Percentiles rank a stretch among this genome's conserved stretches.
Conservation (phyloP, 345 rosid species). For the Dimocarpus longan region DNA sequence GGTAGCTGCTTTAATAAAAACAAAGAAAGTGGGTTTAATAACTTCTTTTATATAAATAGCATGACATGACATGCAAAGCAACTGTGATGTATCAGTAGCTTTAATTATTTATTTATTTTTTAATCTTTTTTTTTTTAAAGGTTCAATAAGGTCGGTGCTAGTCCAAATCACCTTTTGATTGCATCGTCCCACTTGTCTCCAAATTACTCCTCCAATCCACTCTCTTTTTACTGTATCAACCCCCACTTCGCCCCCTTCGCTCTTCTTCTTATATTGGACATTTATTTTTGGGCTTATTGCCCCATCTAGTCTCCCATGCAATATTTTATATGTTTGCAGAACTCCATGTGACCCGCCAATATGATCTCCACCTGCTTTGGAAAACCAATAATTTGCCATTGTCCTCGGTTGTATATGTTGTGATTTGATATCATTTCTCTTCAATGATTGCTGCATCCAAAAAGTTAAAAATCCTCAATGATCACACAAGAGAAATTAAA, state of each 20-base stretch:
- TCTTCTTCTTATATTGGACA: too few species aligned
- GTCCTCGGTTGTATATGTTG: too few species aligned
- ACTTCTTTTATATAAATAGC: background rate
- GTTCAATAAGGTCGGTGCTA: conserved; percentile 31
- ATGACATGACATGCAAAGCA: background rate
- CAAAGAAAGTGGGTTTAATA: background rate
- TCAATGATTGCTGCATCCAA: too few species aligned
- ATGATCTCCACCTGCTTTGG: background rate
- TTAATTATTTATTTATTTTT: background rate
- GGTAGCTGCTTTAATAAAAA: background rate
- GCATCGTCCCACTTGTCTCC: background rate
- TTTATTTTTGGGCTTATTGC: too few species aligned
- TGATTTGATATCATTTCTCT: too few species aligned
- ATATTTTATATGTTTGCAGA: too few species aligned
- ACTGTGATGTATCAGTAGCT: conserved; percentile 6
- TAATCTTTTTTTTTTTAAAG: too few species aligned
- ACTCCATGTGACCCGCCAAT: too few species aligned
- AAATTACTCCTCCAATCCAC: background rate
- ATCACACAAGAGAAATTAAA: too few species aligned
- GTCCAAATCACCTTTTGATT: conserved; percentile 20
- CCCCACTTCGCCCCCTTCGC: too few species aligned
- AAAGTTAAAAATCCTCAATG: too few species aligned
- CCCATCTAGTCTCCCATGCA: too few species aligned
- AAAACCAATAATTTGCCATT: background rate
- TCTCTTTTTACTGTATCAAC: background rate